Evolutionary conservation across 148 eudicot species (phyloP).

Genomic region (Vaccinium myrtillus): DNA sequence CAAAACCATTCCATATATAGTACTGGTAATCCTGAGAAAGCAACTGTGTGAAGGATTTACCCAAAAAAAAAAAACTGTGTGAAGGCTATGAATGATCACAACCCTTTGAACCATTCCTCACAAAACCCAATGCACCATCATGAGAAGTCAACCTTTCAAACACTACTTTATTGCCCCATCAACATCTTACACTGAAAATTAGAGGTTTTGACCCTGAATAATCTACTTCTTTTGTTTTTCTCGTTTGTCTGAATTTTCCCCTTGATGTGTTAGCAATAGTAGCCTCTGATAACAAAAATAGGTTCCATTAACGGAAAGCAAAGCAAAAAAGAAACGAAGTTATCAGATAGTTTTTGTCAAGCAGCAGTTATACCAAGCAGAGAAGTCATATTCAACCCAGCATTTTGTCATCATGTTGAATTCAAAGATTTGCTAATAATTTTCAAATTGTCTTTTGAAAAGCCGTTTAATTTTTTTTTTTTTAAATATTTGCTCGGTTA

Average conservation of each 20-base stretch:
- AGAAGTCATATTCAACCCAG: background rate
- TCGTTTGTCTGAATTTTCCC: constrained; percentile 17
- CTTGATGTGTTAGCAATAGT: constrained; percentile 9
- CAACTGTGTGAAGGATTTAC: constrained; percentile 29
- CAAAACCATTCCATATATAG: constrained; percentile 13
- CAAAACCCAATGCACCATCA: constrained; percentile 29
- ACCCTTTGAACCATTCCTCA: constrained; percentile 11
- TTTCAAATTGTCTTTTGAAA: too few species aligned
- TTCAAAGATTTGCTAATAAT: background rate
- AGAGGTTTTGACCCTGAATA: constrained; percentile 21
- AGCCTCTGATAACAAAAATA: background rate
- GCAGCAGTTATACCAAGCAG: background rate
- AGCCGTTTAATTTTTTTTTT: too few species aligned
- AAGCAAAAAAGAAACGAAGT: background rate
- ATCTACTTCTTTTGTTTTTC: constrained; percentile 18
- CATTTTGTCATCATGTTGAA: background rate
- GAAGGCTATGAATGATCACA: constrained; percentile 19
- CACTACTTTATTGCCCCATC: constrained; percentile 46
- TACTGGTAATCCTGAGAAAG: constrained; percentile 21
- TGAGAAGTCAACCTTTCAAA: constrained; percentile 18
- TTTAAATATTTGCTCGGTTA: too few species aligned
- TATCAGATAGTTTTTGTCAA: background rate
- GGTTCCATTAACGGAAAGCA: background rate
- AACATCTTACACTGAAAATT: constrained; percentile 52
- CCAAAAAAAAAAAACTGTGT: too few species aligned